Conservation (phyloP, 768 basidiomycete species). For the Hypholoma fasciculare region DNA sequence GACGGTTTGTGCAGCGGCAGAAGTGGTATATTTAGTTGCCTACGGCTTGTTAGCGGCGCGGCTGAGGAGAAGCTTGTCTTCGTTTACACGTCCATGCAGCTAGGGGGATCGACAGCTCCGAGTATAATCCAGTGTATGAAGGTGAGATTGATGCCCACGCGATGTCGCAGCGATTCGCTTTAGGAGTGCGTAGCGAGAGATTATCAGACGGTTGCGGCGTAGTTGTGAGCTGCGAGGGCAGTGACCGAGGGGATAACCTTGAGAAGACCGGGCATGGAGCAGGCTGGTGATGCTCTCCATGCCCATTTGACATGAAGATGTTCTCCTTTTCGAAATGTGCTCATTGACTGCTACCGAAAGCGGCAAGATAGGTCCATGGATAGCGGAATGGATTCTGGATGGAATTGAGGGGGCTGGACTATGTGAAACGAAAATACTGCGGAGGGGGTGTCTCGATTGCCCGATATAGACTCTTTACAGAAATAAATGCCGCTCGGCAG, state of each 20-base stretch:
- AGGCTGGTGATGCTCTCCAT: too few relatives aligned
- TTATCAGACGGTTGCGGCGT: not conserved
- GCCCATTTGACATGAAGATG: too few relatives aligned
- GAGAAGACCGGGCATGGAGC: not conserved
- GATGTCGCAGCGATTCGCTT: not conserved
- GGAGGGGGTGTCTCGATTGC: slow-evolving; percentile 4
- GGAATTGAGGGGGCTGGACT: slow-evolving; percentile 3
- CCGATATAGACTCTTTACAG: slow-evolving; percentile 4
- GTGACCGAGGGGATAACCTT: not conserved
- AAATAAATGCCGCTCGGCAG: not conserved
- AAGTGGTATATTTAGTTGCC: slow-evolving; percentile 3
- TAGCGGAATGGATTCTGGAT: slow-evolving; percentile 3
- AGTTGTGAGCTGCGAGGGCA: not conserved
- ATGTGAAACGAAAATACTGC: not conserved
- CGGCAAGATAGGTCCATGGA: slow-evolving; percentile 14
- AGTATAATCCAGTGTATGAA: not conserved
- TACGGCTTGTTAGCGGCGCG: slow-evolving; percentile 4
- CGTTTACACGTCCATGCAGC: too few relatives aligned
- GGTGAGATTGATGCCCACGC: not conserved
- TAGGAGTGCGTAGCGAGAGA: not conserved
- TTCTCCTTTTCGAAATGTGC: not conserved
- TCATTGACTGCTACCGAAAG: not conserved
- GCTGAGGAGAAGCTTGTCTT: not conserved
- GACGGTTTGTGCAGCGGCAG: not conserved
- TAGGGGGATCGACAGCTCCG: not conserved